Base-by-base conservation (phyloP, 805 yeast species). In the Suhomyces sp. region DNA sequence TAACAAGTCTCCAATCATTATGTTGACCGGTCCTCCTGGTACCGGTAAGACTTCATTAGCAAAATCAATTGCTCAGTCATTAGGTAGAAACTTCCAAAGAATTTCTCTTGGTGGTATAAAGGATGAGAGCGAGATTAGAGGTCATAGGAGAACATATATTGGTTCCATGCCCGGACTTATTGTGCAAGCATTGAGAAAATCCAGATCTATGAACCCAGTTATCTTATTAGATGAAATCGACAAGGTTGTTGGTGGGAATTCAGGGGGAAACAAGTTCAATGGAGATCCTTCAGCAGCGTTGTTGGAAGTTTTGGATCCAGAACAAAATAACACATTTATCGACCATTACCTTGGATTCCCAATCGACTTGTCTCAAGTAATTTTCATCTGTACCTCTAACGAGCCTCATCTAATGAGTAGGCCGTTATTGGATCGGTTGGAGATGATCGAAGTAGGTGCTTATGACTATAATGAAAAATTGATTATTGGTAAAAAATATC, bases 221-320 rank as follows among this genome's bases (percentile, higher is more conserved):
- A 85, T 90, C 51, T 72, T 90, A 47, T 71, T 90, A 47, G 97
- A 90, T 68, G 97, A 90, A 65, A 84, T 90, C 54, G 97, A 90
- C 67, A 90, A 90, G 65, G 80, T 87, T 4, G 73, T 82, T 53
- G 86, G 86, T 29, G 83, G 82, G 19, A 66, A 70, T 29, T 70
- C 68, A 48, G 73, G 76, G 20, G 71, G 69, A 13, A 69, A 68
- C 46, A 73, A 76, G 55, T 69, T 79, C 39, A 84, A 85, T 59
- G 97, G 97, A 8, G 96, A 90, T 61, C 96, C 97, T 1, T 86
- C 91, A 15, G 96, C 96, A 33, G 97, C 96, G 0, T 74, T 90
- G 59, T 75, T 90, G 53, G 97, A 90, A 66, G 92, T 90, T 0
- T 76, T 90, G 54, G 97, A 90, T 62, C 97, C 97, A 0, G 97